Percentiles rank a stretch among this genome's conserved stretches.
These are phyloP conservation scores for Tetrahymena malaccensis DNA, from an alignment of 73 alveolate species.

Conservation along the genomic window DNA sequence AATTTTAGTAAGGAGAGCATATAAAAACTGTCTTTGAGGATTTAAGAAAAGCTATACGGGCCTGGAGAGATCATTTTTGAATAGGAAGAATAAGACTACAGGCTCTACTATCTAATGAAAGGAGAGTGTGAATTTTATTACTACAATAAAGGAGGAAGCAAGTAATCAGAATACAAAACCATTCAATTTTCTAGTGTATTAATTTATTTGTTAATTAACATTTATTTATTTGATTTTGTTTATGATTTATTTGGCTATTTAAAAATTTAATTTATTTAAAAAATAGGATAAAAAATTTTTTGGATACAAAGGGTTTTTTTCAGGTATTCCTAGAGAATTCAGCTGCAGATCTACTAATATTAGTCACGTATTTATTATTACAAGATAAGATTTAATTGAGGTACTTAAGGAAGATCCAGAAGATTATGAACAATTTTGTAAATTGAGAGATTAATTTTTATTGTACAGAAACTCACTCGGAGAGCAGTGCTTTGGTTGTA, in stretches of 20 bases:
- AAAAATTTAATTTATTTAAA: not conserved
- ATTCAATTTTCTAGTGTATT: not conserved
- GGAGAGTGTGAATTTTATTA: not conserved
- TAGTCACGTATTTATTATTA: not conserved
- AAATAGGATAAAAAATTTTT: not conserved
- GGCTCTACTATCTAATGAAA: not conserved
- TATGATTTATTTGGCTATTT: too few relatives aligned
- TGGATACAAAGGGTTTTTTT: not conserved
- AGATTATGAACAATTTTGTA: not conserved
- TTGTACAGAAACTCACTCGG: not conserved
- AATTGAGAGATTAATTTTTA: not conserved
- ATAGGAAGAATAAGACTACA: not conserved
- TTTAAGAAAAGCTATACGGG: not conserved
- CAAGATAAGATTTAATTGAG: not conserved
- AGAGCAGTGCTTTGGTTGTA: not conserved
- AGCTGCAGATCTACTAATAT: not conserved
- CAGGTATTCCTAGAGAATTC: not conserved
- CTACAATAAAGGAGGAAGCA: not conserved
- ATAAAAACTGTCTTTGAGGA: not conserved
- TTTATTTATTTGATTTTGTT: too few relatives aligned
- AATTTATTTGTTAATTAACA: too few relatives aligned
- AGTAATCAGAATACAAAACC: not conserved
- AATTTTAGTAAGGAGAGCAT: not conserved
- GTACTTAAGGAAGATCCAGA: not conserved
- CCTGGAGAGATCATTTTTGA: not conserved